These are phyloP conservation scores for Ophiostoma tasmaniense DNA, from an alignment of 2,329 filamentous ascomycete species.

Conservation along the genomic window DNA sequence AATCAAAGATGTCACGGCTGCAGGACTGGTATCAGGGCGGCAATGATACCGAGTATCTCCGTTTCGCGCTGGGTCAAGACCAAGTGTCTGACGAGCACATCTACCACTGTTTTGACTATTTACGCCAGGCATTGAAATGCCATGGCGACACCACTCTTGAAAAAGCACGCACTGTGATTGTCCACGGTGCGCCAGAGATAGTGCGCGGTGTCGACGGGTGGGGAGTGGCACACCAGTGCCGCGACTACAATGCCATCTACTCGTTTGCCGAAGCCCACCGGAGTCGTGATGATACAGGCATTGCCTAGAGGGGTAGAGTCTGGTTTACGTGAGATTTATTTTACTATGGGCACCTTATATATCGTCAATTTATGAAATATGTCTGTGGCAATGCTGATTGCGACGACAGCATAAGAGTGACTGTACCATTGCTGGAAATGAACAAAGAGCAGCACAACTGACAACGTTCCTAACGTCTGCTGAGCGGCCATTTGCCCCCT, in stretches of 20 bases:
- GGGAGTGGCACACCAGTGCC: neutral
- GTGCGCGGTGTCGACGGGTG: neutral
- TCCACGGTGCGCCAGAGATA: neutral
- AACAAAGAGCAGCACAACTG: neutral
- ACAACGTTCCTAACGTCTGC: neutral
- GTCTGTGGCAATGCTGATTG: neutral
- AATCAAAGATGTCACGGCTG: neutral
- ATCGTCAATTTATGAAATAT: neutral
- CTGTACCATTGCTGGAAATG: neutral
- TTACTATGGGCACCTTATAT: too few relatives aligned
- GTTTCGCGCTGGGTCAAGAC: neutral
- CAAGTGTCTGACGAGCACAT: neutral
- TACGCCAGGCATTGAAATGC: neutral
- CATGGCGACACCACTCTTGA: neutral
- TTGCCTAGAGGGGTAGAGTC: neutral
- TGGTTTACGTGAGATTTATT: neutral
- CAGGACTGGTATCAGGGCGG: neutral
- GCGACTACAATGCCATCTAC: neutral
- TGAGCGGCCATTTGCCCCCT: neutral
- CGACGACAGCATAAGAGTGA: neutral
- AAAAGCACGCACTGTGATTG: neutral
- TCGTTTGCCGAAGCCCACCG: neutral
- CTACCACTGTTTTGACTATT: neutral
- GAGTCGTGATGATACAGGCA: neutral
- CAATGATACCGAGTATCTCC: neutral